phyloP scores from a whole-genome alignment of 1,284 basidiomycete genomes.

The Rhodotorula sp. region DNA sequence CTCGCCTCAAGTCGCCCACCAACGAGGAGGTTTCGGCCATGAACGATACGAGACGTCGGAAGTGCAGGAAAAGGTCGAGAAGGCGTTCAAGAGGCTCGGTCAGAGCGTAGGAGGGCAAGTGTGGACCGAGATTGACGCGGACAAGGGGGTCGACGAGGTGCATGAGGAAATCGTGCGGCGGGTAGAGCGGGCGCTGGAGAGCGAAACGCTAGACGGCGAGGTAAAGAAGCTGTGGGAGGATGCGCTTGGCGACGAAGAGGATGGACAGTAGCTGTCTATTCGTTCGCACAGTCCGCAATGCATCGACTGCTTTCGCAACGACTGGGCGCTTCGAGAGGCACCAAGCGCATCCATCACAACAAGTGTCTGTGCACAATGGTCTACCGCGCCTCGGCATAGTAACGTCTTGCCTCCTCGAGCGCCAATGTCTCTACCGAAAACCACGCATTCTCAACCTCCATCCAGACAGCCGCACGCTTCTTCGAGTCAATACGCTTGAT shows the following conservation, averaged over 20 bases:
- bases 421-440: slow-evolving; percentile 29
- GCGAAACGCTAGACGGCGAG: not conserved
- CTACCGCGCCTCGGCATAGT: slow-evolving; percentile 20
- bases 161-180: slow-evolving; percentile 59
- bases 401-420: slow-evolving; percentile 29
- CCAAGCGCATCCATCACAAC: not conserved
- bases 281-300: too few relatives aligned
- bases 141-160: slow-evolving; percentile 60
- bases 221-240: slow-evolving; percentile 38
- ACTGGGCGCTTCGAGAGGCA: too few relatives aligned
- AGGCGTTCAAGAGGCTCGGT: slow-evolving; percentile 65
- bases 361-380: slow-evolving; percentile 5
- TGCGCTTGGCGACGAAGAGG: not conserved
- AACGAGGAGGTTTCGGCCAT: slow-evolving; percentile 81
- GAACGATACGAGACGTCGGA: slow-evolving; percentile 62
- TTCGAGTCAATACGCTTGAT: slow-evolving; percentile 69
- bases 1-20: slow-evolving; percentile 65
- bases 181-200: slow-evolving; percentile 52
- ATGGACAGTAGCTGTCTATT: not conserved
- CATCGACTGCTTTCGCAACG: too few relatives aligned
- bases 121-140: slow-evolving; percentile 70
- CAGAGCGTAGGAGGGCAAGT: slow-evolving; percentile 49
- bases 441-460: slow-evolving; percentile 40
- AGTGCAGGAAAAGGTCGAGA: slow-evolving; percentile 67
- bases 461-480: slow-evolving; percentile 56